Evolutionary conservation across 768 basidiomycete genomes (phyloP).

Genomic region (Scleroderma bovista): DNA sequence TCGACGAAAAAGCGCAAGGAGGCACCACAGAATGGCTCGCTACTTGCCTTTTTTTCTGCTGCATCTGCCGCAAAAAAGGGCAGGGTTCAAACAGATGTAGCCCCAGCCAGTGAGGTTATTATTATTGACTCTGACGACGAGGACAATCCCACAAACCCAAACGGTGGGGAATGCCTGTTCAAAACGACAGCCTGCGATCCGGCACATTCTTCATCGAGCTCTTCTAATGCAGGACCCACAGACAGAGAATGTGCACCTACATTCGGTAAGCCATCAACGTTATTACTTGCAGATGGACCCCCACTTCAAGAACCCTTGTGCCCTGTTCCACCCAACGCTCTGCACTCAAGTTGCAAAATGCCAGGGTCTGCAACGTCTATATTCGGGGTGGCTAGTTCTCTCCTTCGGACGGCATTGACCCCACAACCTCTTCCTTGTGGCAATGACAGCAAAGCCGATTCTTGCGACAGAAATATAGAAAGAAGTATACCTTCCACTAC

Average conservation of each 20-base stretch:
- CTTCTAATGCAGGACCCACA: not conserved
- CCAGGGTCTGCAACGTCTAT: constrained; percentile 3
- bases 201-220: no score
- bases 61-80: constrained; percentile 17
- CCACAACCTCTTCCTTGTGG: not conserved
- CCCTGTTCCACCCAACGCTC: not conserved
- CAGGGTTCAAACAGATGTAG: constrained; percentile 7
- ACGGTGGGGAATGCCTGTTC: not conserved
- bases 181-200: not conserved
- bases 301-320: not conserved
- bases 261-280: constrained; percentile 23
- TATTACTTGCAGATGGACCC: constrained; percentile 10
- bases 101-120: constrained; percentile 39
- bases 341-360: not conserved
- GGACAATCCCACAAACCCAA: constrained; percentile 5
- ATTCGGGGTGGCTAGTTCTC: constrained; percentile 15
- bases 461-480: not conserved
- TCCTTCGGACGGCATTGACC: constrained; percentile 6
- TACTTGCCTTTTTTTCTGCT: constrained; percentile 42
- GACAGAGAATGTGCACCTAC: constrained; percentile 1
- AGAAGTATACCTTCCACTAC: no score
- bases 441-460: not conserved
- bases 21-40: constrained; percentile 31
- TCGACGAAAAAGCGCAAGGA: constrained; percentile 32
- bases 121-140: constrained; percentile 63